Conservation (phyloP, 345 rosid genomes). For the Eutrema japonicum region DNA sequence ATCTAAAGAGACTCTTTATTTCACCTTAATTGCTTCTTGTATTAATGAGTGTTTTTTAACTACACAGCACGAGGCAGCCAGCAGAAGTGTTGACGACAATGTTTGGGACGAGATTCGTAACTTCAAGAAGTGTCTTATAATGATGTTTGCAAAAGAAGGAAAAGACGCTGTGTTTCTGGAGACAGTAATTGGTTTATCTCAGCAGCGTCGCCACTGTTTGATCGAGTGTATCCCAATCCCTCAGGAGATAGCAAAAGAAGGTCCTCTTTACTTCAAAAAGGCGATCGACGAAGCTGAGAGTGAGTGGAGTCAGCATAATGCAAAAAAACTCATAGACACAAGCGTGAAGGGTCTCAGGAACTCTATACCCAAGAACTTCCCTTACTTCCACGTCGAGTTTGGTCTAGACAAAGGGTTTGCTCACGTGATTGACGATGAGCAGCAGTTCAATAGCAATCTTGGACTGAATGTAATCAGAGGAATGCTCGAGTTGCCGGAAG, state of each 20-base stretch:
- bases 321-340: constrained; percentile 91
- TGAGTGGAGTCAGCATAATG: constrained; percentile 98
- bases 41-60: not conserved
- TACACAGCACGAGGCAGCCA: constrained; percentile 75
- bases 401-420: constrained; percentile 81
- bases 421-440: constrained; percentile 95
- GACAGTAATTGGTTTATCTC: constrained; percentile 81
- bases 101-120: constrained; percentile 93
- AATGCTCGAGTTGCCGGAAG: constrained; percentile 76
- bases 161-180: constrained; percentile 84
- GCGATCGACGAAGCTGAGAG: constrained; percentile 98
- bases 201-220: constrained; percentile 85
- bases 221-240: constrained; percentile 88
- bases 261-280: constrained; percentile 89
- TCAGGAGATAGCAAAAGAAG: constrained; percentile 67
- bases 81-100: constrained; percentile 72
- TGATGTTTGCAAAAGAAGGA: constrained; percentile 87
- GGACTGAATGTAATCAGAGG: constrained; percentile 93
- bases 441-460: constrained; percentile 74
- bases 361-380: constrained; percentile 89
- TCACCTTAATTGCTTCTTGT: not conserved
- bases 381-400: constrained; percentile 93
- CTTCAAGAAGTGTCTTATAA: constrained; percentile 88
- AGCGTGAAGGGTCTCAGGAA: constrained; percentile 80
- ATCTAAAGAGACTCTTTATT: not conserved